These are phyloP conservation scores for Neofusicoccum sp. DNA, from an alignment of 2,329 filamentous ascomycete species.

Conservation along the genomic window DNA sequence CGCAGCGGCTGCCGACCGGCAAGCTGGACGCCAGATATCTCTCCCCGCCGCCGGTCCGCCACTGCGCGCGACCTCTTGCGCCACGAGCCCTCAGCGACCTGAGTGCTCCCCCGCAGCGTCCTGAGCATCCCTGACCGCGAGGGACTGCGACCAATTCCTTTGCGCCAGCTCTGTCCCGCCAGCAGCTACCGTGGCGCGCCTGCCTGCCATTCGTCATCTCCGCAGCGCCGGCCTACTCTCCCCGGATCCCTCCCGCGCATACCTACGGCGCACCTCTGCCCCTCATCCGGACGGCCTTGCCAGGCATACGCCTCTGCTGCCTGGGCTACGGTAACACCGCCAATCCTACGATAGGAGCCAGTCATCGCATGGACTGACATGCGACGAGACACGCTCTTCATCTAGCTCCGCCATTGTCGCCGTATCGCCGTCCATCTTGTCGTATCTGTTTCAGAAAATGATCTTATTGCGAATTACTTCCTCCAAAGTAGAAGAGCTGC, in stretches of 20 bases:
- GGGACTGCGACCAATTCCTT: conserved; percentile 11
- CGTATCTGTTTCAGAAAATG: conserved; percentile 10
- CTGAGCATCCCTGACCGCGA: background rate
- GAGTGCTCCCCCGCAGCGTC: conserved; percentile 1
- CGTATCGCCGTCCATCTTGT: background rate
- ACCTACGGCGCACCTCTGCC: conserved; percentile 10
- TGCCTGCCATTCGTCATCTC: conserved; percentile 1
- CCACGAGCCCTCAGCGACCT: background rate
- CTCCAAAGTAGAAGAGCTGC: background rate
- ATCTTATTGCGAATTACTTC: conserved; percentile 1
- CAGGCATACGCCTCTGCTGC: conserved; percentile 4
- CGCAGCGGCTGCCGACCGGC: conserved; percentile 3
- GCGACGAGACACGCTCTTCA: background rate
- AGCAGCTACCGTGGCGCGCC: background rate
- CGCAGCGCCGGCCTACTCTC: background rate
- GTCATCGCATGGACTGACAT: conserved; percentile 1
- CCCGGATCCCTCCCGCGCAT: conserved; percentile 6
- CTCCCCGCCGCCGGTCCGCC: background rate
- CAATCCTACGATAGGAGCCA: conserved; percentile 5
- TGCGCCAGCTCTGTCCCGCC: background rate
- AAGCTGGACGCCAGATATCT: background rate
- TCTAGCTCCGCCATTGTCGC: background rate
- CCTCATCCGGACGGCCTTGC: background rate
- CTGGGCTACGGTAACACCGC: conserved; percentile 1
- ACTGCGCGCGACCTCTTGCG: background rate